Percentiles rank a stretch among this genome's conserved stretches.
phyloP scores from a whole-genome alignment of 1,284 basidiomycete genomes.

The Cystobasidium slooffiae region DNA sequence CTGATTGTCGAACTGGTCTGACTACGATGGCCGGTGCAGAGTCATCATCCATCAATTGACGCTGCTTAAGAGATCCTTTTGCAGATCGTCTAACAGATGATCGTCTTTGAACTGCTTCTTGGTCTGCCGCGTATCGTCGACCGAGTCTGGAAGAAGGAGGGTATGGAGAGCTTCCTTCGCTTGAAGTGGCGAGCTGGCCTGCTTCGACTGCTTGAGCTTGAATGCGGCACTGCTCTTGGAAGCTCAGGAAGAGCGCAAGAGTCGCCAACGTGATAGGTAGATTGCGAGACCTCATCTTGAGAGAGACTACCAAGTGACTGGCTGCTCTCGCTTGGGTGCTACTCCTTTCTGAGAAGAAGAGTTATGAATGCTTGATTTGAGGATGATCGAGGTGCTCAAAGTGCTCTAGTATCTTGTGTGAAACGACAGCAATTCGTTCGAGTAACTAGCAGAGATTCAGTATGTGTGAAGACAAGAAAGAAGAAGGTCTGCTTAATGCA shows the following conservation, averaged over 20 bases:
- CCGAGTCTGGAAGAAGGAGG: not conserved
- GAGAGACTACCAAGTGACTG: not conserved
- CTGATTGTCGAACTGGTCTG: constrained; percentile 10
- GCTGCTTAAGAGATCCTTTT: not conserved
- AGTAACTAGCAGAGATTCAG: constrained; percentile 14
- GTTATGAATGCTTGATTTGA: not conserved
- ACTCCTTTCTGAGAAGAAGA: too few species aligned
- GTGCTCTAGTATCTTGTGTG: not conserved
- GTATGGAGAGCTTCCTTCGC: constrained; percentile 4
- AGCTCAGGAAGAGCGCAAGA: constrained; percentile 25
- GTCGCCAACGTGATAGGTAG: constrained; percentile 10
- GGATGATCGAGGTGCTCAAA: not conserved
- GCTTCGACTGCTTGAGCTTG: constrained; percentile 18
- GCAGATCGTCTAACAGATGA: not conserved
- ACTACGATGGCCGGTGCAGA: constrained; percentile 5
- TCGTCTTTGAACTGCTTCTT: not conserved
- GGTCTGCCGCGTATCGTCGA: constrained; percentile 3
- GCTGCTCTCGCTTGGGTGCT: not conserved
- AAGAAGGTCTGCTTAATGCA: not conserved
- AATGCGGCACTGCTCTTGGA: constrained; percentile 31
- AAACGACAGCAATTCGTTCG: not conserved
- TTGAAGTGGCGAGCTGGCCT: constrained; percentile 4
- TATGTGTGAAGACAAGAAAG: constrained; percentile 7
- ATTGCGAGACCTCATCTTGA: constrained; percentile 16
- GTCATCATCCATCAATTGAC: constrained; percentile 1